phyloP scores from a whole-genome alignment of 441 rosid genomes.

The Croton laevigatus region DNA sequence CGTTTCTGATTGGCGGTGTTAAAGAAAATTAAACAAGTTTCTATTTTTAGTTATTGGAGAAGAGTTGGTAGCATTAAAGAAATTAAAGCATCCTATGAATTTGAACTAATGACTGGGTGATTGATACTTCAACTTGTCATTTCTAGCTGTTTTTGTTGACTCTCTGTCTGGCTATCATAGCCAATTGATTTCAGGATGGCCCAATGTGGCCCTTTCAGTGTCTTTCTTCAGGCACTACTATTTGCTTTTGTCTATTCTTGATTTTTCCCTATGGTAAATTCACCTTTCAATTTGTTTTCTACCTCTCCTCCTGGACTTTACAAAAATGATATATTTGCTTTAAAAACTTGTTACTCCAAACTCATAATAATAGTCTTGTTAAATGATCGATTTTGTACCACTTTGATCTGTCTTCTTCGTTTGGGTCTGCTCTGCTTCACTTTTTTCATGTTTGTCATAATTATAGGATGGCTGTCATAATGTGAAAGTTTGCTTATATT shows the following conservation, averaged over 20 bases:
- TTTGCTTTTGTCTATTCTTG: background rate
- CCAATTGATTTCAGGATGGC: background rate
- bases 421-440: background rate
- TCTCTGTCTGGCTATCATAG: background rate
- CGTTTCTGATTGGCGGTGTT: background rate
- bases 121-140: conserved; percentile 1
- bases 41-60: background rate
- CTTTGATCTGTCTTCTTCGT: background rate
- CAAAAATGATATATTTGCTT: background rate
- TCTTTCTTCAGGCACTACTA: background rate
- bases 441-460: background rate
- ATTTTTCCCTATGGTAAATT: too few relatives aligned
- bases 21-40: background rate
- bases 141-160: background rate
- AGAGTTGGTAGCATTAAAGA: conserved; percentile 2
- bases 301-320: background rate
- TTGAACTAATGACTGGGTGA: background rate
- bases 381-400: background rate
- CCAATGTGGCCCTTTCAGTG: background rate
- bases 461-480: conserved; percentile 6
- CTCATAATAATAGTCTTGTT: background rate
- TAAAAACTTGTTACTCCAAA: background rate
- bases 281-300: background rate
- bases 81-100: conserved; percentile 7
- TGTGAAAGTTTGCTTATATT: background rate